These are phyloP conservation scores for Cupressus sempervirens DNA, from an alignment of 75 land plant species.

Conservation along the genomic window DNA sequence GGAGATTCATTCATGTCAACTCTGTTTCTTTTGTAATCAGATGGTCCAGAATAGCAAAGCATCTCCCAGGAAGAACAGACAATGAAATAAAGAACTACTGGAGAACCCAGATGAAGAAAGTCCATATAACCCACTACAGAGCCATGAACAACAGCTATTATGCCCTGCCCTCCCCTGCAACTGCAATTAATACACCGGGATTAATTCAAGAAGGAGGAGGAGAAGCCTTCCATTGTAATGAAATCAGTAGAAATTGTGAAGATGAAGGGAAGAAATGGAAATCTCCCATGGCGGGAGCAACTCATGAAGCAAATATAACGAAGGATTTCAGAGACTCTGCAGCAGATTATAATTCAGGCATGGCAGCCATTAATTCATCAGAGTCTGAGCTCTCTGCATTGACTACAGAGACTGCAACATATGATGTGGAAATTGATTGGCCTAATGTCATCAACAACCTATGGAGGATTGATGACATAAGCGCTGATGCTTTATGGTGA, in stretches of 20 bases:
- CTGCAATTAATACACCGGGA: background rate
- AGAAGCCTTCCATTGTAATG: background rate
- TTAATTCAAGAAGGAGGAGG: background rate
- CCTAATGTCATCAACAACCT: background rate
- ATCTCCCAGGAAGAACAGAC: background rate
- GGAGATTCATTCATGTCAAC: no score
- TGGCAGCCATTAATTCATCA: background rate
- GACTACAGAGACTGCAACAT: background rate
- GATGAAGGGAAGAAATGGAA: background rate
- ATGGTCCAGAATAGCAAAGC: conserved; percentile 3
- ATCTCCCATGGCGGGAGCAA: background rate
- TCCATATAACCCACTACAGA: background rate
- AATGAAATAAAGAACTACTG: conserved; percentile 8
- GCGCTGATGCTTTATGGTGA: background rate
- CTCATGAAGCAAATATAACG: background rate
- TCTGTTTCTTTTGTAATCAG: background rate
- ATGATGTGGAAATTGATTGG: background rate
- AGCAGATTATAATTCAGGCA: background rate
- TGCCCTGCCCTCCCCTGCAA: background rate
- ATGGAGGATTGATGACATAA: background rate
- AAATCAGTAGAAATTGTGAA: background rate
- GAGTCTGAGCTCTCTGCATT: background rate
- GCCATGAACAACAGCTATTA: background rate
- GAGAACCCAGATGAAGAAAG: conserved; percentile 6
- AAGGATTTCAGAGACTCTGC: background rate